These are phyloP conservation scores for Tetracladium setigerum DNA, from an alignment of 495 filamentous ascomycete species.

Conservation along the genomic window DNA sequence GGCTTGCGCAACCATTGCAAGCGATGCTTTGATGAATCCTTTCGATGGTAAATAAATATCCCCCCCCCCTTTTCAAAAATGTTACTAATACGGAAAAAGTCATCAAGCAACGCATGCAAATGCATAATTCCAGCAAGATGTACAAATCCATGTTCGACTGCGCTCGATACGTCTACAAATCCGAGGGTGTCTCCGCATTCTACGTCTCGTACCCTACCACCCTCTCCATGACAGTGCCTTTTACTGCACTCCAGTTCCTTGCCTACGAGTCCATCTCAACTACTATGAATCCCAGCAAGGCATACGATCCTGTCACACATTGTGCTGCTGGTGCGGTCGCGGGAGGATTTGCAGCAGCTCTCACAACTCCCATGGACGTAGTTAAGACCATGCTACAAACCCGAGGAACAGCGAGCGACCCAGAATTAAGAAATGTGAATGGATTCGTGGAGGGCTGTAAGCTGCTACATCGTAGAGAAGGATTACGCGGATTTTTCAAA, in stretches of 20 bases:
- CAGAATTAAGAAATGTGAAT: constrained; percentile 76
- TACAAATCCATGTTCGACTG: constrained; percentile 81
- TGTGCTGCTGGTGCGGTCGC: constrained; percentile 86
- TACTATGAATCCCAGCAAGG: constrained; percentile 73
- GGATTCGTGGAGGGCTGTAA: constrained; percentile 75
- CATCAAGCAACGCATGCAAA: constrained; percentile 99
- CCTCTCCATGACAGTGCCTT: constrained; percentile 96
- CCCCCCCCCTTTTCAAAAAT: not conserved
- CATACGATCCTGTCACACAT: constrained; percentile 88
- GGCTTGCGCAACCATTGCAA: constrained; percentile 90
- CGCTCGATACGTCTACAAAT: constrained; percentile 74
- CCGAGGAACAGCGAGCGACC: constrained; percentile 69
- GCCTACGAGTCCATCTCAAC: constrained; percentile 97
- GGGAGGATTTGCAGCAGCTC: constrained; percentile 83
- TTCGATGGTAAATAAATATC: constrained; percentile 74
- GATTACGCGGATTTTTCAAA: constrained; percentile 81
- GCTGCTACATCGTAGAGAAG: constrained; percentile 79
- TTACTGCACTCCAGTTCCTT: constrained; percentile 92
- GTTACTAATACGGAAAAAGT: constrained; percentile 51
- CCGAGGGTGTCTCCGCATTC: constrained; percentile 86
- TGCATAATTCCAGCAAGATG: constrained; percentile 78
- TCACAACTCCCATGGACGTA: constrained; percentile 94
- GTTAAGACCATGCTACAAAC: constrained; percentile 97
- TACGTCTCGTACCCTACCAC: constrained; percentile 99
- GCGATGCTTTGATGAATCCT: constrained; percentile 98